Evolutionary conservation across 139 green algal species (phyloP).

Genomic region (Chlamydomonas incerta): DNA sequence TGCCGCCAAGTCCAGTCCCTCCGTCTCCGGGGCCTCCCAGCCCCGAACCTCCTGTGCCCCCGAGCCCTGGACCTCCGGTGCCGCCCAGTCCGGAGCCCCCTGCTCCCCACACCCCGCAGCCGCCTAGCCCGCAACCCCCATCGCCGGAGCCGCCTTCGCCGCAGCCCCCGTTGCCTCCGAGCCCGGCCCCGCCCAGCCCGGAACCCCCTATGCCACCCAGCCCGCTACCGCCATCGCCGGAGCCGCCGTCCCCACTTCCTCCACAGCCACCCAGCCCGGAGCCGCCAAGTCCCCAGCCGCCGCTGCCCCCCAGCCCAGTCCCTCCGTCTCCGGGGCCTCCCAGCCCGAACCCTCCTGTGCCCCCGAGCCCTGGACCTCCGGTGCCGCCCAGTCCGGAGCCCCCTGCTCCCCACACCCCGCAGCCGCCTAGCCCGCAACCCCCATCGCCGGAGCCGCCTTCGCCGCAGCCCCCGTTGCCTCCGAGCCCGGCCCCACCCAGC

Average conservation of each 20-base stretch:
- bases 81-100: neutral
- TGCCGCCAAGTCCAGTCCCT: neutral
- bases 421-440: neutral
- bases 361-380: too few species aligned
- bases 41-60: neutral
- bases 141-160: too few species aligned
- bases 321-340: too few species aligned
- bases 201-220: neutral
- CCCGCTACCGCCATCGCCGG: too few species aligned
- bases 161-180: neutral
- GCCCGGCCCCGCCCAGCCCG: neutral
- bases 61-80: too few species aligned
- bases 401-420: neutral
- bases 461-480: neutral
- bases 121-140: neutral
- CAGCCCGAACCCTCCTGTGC: neutral
- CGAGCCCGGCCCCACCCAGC: neutral
- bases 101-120: neutral
- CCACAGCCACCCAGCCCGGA: too few species aligned
- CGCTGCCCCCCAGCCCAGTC: neutral
- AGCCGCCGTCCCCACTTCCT: neutral
- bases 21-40: too few species aligned
- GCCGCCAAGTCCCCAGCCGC: neutral
- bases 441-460: too few species aligned
- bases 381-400: neutral